phyloP scores from a whole-genome alignment of 1,284 basidiomycete genomes.

The Sporisorium sorghi region DNA sequence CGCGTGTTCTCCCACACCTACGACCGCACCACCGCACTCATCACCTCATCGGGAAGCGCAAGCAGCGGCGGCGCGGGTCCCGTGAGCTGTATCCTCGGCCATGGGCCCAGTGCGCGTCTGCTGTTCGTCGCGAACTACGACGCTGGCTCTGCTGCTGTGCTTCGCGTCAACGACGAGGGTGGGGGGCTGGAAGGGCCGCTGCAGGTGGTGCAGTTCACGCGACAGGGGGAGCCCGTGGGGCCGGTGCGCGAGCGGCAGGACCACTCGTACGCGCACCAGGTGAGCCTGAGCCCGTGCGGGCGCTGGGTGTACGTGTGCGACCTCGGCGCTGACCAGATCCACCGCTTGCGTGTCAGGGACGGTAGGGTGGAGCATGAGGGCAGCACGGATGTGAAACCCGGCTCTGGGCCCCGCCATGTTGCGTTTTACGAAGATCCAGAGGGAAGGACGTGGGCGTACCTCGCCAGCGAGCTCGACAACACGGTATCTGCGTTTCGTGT shows the following conservation, averaged over 20 bases:
- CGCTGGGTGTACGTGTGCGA: constrained; percentile 56
- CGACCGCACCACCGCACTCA: constrained; percentile 2
- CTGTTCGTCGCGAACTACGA: constrained; percentile 56
- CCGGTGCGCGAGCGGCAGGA: constrained; percentile 57
- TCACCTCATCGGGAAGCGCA: constrained; percentile 20
- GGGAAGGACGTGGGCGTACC: constrained; percentile 36
- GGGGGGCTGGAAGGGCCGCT: constrained; percentile 21
- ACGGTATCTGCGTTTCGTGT: constrained; percentile 44
- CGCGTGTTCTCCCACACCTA: constrained; percentile 39
- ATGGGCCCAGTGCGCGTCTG: constrained; percentile 14
- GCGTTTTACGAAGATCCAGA: constrained; percentile 31
- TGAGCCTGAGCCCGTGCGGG: constrained; percentile 38
- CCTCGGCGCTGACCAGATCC: constrained; percentile 59
- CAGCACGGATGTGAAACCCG: constrained; percentile 32
- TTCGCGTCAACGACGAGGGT: constrained; percentile 18
- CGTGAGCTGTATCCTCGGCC: constrained; percentile 32
- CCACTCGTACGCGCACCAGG: constrained; percentile 60
- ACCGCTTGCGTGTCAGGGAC: constrained; percentile 26
- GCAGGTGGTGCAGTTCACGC: constrained; percentile 42
- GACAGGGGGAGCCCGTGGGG: constrained; percentile 28
- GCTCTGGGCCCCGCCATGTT: constrained; percentile 47
- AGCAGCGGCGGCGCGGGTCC: constrained; percentile 36
- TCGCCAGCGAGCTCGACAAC: constrained; percentile 53
- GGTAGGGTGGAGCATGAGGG: constrained; percentile 20
- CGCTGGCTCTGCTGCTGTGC: constrained; percentile 31